Conservation (phyloP, 2,329 filamentous ascomycete genomes). For the Penicillium sp. region DNA sequence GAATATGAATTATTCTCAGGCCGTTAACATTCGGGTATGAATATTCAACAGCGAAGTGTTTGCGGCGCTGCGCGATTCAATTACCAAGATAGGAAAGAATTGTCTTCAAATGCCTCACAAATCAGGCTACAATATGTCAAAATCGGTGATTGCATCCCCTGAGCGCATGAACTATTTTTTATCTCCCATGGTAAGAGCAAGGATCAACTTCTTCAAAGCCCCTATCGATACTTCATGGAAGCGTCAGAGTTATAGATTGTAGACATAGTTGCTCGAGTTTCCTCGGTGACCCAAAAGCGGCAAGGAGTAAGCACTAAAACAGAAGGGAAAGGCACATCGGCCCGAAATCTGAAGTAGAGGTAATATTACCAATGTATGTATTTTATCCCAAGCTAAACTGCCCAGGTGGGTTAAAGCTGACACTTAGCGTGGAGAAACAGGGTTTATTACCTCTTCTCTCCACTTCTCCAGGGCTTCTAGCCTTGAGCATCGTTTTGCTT, state of each 20-base stretch:
- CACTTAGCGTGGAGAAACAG: neutral
- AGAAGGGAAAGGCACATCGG: neutral
- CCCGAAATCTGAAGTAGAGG: too few relatives aligned
- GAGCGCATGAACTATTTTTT: too few relatives aligned
- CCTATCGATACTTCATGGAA: too few relatives aligned
- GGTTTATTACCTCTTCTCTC: neutral
- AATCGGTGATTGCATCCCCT: too few relatives aligned
- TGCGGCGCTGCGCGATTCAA: neutral
- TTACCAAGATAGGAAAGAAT: neutral
- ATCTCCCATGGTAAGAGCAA: too few relatives aligned
- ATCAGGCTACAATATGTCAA: neutral
- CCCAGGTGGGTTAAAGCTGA: too few relatives aligned
- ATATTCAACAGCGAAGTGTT: too few relatives aligned
- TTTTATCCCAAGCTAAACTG: neutral
- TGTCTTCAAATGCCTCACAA: neutral
- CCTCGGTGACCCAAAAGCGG: neutral
- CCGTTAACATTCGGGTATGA: too few relatives aligned
- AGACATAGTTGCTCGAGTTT: too few relatives aligned
- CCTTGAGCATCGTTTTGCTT: neutral
- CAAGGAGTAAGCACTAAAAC: neutral
- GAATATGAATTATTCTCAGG: too few relatives aligned
- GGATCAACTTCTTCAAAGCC: too few relatives aligned
- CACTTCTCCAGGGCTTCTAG: conserved; percentile 1
- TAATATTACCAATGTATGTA: neutral
- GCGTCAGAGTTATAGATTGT: too few relatives aligned